These are phyloP conservation scores for Acacia pycnantha DNA, from an alignment of 331 rosid genomes.

Conservation along the genomic window DNA sequence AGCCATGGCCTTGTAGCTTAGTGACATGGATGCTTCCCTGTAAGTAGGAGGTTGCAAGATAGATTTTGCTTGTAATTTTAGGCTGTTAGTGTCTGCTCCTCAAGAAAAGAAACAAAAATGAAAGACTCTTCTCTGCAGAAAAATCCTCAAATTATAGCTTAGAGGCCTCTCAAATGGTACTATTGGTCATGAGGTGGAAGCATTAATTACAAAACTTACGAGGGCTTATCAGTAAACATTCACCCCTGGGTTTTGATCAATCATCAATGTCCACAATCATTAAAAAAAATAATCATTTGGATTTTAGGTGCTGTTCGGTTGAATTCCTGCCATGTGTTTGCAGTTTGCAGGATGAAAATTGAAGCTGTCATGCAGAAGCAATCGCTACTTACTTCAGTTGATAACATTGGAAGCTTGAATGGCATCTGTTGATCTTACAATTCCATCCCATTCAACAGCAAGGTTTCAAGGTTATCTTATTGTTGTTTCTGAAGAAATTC, in stretches of 20 bases:
- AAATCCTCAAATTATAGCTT: neutral
- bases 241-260: neutral
- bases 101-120: too few species aligned
- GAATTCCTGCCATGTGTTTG: neutral
- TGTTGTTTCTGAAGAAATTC: neutral
- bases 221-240: constrained; percentile 17
- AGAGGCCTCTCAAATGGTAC: neutral
- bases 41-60: too few species aligned
- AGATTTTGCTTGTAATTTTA: too few species aligned
- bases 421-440: constrained; percentile 21
- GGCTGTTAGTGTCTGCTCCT: too few species aligned
- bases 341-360: constrained; percentile 34
- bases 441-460: constrained; percentile 33
- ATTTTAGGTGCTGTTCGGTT: neutral
- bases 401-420: constrained; percentile 29
- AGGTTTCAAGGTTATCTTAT: constrained; percentile 29
- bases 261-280: neutral
- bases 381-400: constrained; percentile 21
- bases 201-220: constrained; percentile 15
- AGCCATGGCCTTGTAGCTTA: too few species aligned
- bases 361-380: constrained; percentile 44
- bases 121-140: neutral
- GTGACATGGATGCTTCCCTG: too few species aligned
- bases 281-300: neutral
- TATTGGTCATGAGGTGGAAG: neutral